Percentiles rank a stretch among this genome's conserved stretches.
Evolutionary conservation across 2,329 filamentous ascomycete genomes (phyloP).

Genomic region (Hysterium pulicare): DNA sequence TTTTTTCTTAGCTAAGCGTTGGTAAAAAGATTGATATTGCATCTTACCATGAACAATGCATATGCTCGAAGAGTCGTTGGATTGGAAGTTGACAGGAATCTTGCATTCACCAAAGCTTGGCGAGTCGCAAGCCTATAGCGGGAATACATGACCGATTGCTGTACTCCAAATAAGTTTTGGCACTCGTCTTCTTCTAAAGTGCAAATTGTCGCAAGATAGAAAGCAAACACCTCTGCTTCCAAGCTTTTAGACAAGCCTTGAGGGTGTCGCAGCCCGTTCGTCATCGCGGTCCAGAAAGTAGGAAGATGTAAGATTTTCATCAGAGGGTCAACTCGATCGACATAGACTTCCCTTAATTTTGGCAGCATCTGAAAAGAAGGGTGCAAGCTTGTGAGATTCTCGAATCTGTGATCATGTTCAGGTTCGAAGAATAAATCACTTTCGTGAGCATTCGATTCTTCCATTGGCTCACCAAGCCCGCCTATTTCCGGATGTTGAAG

Average conservation of each 20-base stretch:
- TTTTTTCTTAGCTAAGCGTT: not conserved
- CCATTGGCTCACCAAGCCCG: conserved; percentile 4
- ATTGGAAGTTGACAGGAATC: conserved; percentile 2
- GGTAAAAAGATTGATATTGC: not conserved
- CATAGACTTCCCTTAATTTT: conserved; percentile 60
- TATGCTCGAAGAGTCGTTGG: conserved; percentile 2
- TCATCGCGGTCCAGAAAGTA: conserved; percentile 53
- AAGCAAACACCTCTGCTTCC: conserved; percentile 49
- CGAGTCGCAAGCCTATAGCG: not conserved
- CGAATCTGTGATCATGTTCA: conserved; percentile 6
- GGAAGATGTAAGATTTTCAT: conserved; percentile 28
- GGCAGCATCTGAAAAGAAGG: conserved; percentile 1
- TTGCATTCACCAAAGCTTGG: conserved; percentile 1
- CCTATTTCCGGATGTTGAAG: conserved; percentile 15
- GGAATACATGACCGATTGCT: not conserved
- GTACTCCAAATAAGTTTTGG: conserved; percentile 47
- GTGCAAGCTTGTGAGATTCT: conserved; percentile 4
- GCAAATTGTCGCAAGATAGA: conserved; percentile 32
- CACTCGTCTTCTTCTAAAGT: conserved; percentile 59
- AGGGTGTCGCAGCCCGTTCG: conserved; percentile 56
- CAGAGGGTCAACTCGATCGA: conserved; percentile 45
- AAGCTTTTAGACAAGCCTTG: conserved; percentile 52
- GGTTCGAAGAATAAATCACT: conserved; percentile 6
- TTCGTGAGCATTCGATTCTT: conserved; percentile 1
- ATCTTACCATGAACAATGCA: conserved; percentile 4